phyloP scores from a whole-genome alignment of 2,329 filamentous ascomycete genomes.

The Hymenoscyphus linearis region DNA sequence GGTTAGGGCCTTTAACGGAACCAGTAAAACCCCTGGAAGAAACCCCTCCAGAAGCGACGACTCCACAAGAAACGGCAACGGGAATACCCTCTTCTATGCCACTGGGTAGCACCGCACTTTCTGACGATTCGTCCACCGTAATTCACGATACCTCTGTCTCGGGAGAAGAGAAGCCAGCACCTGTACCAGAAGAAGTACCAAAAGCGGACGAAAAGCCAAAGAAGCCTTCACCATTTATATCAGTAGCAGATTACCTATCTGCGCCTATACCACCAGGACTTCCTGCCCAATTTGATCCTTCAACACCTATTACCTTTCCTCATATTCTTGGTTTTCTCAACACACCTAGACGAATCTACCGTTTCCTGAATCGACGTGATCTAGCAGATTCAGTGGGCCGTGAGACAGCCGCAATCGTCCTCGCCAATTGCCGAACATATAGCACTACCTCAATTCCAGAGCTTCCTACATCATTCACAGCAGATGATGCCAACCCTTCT shows the following conservation, averaged over 20 bases:
- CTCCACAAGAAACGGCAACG: constrained; percentile 10
- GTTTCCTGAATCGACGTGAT: constrained; percentile 78
- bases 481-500: constrained; percentile 14
- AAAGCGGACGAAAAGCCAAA: constrained; percentile 45
- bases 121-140: constrained; percentile 7
- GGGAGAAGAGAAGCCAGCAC: constrained; percentile 22
- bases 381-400: constrained; percentile 86
- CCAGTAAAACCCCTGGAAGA: constrained; percentile 40
- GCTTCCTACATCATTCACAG: constrained; percentile 11
- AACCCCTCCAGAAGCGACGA: constrained; percentile 15
- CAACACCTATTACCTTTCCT: constrained; percentile 69
- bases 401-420: constrained; percentile 79
- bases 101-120: constrained; percentile 18
- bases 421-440: constrained; percentile 50
- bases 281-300: constrained; percentile 68
- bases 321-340: constrained; percentile 91
- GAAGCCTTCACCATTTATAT: constrained; percentile 66
- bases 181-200: constrained; percentile 11
- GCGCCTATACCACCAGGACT: constrained; percentile 59
- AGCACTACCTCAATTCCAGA: constrained; percentile 37
- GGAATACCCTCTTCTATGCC: constrained; percentile 25
- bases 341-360: constrained; percentile 78
- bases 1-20: constrained; percentile 77
- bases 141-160: constrained; percentile 25
- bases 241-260: constrained; percentile 63